Evolutionary conservation across 164 flowering plant genomes (phyloP), one percentile per base, ranked within the genome.

Genomic region (Brasenia schreberi): DNA sequence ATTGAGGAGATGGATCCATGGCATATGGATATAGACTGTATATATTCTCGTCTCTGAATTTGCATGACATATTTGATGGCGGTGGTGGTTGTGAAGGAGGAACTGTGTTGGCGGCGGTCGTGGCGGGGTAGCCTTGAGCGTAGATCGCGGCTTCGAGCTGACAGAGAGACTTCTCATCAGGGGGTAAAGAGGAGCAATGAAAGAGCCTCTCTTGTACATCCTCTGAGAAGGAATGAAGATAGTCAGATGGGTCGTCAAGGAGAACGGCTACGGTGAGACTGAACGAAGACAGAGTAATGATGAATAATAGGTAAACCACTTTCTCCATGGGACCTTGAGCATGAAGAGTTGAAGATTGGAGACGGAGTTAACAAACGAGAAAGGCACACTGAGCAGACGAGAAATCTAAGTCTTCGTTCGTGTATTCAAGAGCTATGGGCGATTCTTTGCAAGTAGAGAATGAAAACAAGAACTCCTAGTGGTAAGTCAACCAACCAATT

Each of bases 21-120:
- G 63, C 63, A 61, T 61, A 61, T 5, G 63, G 63, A 23, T 61
- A 61, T 7, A 18, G 33, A 18, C 63, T 61, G 33, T 61, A 61
- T 5, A 61, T 18, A n/a, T 23, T 18, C 10, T 61, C 63, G 12
- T 61, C 63, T 18, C 33, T 61, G 63, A 61, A 61, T 61, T 61
- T 4, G 27, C 63, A 61, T 18, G 63, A 18, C 23, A 5, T 18
- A 61, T 11, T 61, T 61, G 33, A 7, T 18, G 18, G 60, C 7
- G 63, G 63, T 18, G 63, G 63, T 11, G 63, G 10, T 14, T 49
- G 10, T 49, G 56, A 45, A 45, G 7, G 56, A 9, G 10, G 56
- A 49, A 14, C 16, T 9, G 56, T 14, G 56, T 49, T 49, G 12
- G 10, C 16, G 12, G 12, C 63, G 1, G 27, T 11, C 9, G 63